These are phyloP conservation scores for Botryotinia convoluta DNA, from an alignment of 2,329 filamentous ascomycete genomes.

Conservation along the genomic window DNA sequence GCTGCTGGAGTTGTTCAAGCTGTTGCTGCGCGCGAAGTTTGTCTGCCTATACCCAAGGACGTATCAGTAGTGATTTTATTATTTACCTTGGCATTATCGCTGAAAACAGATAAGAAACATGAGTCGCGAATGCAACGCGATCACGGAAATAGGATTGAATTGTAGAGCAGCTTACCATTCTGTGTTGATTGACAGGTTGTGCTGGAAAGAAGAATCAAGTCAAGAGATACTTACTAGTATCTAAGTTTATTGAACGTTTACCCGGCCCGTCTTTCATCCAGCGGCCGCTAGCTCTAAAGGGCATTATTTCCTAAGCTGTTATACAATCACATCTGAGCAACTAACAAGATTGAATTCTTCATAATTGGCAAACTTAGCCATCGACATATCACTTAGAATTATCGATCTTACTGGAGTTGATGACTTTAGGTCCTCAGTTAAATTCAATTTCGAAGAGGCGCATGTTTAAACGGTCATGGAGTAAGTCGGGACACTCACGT, in stretches of 20 bases:
- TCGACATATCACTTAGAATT: background rate
- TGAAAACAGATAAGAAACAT: background rate
- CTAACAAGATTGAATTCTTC: background rate
- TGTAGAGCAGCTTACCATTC: background rate
- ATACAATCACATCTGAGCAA: background rate
- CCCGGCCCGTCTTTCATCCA: constrained; percentile 17
- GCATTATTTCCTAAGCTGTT: background rate
- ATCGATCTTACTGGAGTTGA: background rate
- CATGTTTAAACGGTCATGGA: constrained; percentile 5
- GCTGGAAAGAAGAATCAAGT: background rate
- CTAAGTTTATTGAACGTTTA: background rate
- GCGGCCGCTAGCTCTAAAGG: constrained; percentile 4
- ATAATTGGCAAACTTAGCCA: background rate
- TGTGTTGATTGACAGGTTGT: background rate
- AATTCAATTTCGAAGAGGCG: background rate
- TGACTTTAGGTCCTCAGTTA: background rate
- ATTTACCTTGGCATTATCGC: background rate
- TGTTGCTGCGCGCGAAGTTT: constrained; percentile 97
- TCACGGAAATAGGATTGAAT: background rate
- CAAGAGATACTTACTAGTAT: background rate
- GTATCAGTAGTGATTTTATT: background rate
- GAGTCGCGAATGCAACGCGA: background rate
- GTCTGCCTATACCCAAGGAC: constrained; percentile 65
- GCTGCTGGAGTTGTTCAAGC: constrained; percentile 92
- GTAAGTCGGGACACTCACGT: constrained; percentile 14